phyloP scores from a whole-genome alignment of 2,329 filamentous ascomycete genomes.

The Fusarium camptoceras region DNA sequence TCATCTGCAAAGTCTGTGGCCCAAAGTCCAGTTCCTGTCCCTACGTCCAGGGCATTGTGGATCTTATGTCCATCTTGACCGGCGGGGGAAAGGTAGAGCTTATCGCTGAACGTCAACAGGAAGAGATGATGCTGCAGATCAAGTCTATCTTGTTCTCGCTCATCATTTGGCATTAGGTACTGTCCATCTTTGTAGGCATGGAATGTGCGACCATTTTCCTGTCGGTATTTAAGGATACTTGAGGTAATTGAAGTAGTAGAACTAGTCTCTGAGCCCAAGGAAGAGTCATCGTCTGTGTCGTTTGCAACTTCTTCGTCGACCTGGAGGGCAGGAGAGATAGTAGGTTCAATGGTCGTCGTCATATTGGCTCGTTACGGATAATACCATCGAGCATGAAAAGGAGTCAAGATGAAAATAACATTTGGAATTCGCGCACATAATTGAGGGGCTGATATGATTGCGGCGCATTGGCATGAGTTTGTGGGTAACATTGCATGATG shows the following conservation, averaged over 20 bases:
- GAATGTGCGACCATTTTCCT: constrained; percentile 48
- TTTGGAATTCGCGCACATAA: neutral
- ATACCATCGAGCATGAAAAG: too few species aligned
- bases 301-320: constrained; percentile 1
- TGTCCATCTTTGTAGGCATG: constrained; percentile 46
- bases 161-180: constrained; percentile 37
- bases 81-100: constrained; percentile 38
- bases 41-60: constrained; percentile 43
- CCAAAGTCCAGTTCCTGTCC: constrained; percentile 48
- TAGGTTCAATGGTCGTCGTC: neutral
- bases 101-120: constrained; percentile 44
- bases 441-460: neutral
- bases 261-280: neutral
- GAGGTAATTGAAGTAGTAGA: constrained; percentile 40
- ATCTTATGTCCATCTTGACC: constrained; percentile 22
- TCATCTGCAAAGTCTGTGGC: constrained; percentile 45
- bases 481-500: neutral
- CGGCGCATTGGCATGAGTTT: neutral
- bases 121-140: constrained; percentile 45
- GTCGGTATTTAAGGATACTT: constrained; percentile 41
- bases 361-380: too few species aligned
- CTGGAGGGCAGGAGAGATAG: neutral
- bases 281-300: constrained; percentile 1
- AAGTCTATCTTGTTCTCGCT: constrained; percentile 33
- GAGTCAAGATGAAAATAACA: neutral